Evolutionary conservation across 495 filamentous ascomycete genomes (phyloP).

Genomic region (Cercophora scortea): DNA sequence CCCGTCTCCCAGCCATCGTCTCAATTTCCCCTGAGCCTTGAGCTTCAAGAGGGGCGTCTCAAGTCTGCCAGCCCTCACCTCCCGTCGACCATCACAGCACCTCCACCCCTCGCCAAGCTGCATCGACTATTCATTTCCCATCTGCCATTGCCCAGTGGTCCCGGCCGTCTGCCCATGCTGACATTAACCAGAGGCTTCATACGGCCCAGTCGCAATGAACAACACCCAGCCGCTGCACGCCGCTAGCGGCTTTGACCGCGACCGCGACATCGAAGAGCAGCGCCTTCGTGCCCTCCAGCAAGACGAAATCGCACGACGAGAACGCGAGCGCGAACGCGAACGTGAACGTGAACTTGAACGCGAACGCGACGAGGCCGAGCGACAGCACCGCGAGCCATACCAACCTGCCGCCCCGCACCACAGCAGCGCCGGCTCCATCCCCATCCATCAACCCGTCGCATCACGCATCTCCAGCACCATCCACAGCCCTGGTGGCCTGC

Average conservation of each 20-base stretch:
- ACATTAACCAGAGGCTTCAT: slow-evolving; percentile 16
- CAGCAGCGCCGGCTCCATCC: slow-evolving; percentile 74
- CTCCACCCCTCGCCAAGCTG: background rate
- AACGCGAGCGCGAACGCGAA: slow-evolving; percentile 23
- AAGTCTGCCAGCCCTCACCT: background rate
- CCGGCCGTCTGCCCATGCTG: background rate
- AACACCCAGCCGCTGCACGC: slow-evolving; percentile 35
- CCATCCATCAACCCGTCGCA: slow-evolving; percentile 85
- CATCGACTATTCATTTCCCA: too few relatives aligned
- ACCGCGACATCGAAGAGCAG: slow-evolving; percentile 33
- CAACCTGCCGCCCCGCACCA: slow-evolving; percentile 58
- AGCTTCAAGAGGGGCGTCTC: background rate
- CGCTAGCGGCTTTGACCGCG: slow-evolving; percentile 31
- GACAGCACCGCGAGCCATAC: slow-evolving; percentile 57
- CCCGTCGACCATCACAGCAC: background rate
- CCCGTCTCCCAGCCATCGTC: background rate
- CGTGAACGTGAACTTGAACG: slow-evolving; percentile 29
- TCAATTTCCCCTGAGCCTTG: background rate
- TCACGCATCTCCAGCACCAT: slow-evolving; percentile 71
- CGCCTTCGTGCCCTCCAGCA: slow-evolving; percentile 28
- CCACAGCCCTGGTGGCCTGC: slow-evolving; percentile 79
- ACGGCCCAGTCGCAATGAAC: slow-evolving; percentile 29
- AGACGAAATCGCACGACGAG: slow-evolving; percentile 23
- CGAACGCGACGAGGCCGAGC: slow-evolving; percentile 60
- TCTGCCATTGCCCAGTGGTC: too few relatives aligned